Percentiles rank a stretch among this genome's conserved stretches.
phyloP scores from a whole-genome alignment of 176 grass and related monocot genomes.

The Cocos nucifera region DNA sequence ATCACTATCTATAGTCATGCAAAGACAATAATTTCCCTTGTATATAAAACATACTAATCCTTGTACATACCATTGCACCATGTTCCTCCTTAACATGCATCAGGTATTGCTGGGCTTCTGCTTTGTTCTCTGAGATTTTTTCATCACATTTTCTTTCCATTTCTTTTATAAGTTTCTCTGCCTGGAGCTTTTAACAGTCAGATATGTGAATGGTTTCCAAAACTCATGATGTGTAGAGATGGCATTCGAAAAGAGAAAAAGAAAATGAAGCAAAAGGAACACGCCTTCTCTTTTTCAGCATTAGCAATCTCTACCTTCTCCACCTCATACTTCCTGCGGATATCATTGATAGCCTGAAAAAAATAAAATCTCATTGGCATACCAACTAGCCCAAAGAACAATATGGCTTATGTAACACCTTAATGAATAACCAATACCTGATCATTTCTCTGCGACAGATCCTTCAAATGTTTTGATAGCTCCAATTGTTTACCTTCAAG shows the following conservation, averaged over 20 bases:
- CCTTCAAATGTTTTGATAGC: constrained; percentile 89
- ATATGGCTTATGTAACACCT: no score
- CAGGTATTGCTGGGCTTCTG: constrained; percentile 49
- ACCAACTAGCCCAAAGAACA: no score
- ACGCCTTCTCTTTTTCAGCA: constrained; percentile 72
- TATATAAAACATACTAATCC: background rate
- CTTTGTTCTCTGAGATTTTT: constrained; percentile 64
- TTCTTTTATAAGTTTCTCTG: constrained; percentile 71
- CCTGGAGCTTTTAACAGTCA: constrained; percentile 47
- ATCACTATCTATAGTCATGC: no score
- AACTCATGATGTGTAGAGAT: constrained; percentile 9
- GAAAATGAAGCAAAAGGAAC: background rate
- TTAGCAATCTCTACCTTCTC: constrained; percentile 85
- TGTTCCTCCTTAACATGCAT: constrained; percentile 60
- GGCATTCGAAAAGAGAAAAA: constrained; percentile 17
- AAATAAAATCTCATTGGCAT: no score
- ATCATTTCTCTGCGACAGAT: constrained; percentile 83
- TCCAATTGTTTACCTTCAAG: constrained; percentile 90
- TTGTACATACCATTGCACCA: constrained; percentile 42
- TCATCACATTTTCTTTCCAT: constrained; percentile 61
- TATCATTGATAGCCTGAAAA: constrained; percentile 81
- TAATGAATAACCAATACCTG: constrained; percentile 43
- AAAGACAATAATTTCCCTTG: no score
- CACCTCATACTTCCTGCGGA: constrained; percentile 75
- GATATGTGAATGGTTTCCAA: constrained; percentile 13